Evolutionary conservation across 1,284 basidiomycete genomes (phyloP).

Genomic region (Ceratobasidium sp.): DNA sequence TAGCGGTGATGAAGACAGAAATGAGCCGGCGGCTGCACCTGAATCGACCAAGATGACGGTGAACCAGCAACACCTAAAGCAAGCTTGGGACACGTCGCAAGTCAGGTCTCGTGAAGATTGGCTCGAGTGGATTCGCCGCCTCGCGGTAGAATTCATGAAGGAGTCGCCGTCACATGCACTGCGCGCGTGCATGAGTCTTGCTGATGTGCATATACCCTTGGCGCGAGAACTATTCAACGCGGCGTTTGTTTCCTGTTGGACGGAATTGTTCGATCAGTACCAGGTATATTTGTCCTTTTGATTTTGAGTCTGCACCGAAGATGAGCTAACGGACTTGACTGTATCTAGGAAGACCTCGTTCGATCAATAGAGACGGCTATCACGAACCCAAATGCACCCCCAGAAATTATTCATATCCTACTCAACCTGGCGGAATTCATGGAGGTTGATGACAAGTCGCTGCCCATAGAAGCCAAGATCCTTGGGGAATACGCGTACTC

Average conservation of each 20-base stretch:
- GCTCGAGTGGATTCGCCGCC: slow-evolving; percentile 94
- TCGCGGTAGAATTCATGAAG: slow-evolving; percentile 97
- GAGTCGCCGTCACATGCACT: slow-evolving; percentile 98
- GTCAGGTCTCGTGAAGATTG: slow-evolving; percentile 89
- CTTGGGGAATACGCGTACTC: slow-evolving; percentile 95
- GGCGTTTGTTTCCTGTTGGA: slow-evolving; percentile 98
- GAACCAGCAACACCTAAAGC: slow-evolving; percentile 97
- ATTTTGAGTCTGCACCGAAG: neutral
- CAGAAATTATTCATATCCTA: slow-evolving; percentile 93
- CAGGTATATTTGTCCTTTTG: slow-evolving; percentile 66
- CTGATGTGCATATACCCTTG: slow-evolving; percentile 91
- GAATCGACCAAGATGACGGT: slow-evolving; percentile 91
- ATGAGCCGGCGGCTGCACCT: slow-evolving; percentile 75
- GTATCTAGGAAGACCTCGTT: slow-evolving; percentile 86
- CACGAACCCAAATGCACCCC: slow-evolving; percentile 79
- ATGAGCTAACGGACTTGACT: slow-evolving; percentile 37
- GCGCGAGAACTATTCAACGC: slow-evolving; percentile 98
- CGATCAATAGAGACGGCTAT: slow-evolving; percentile 91
- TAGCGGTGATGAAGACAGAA: slow-evolving; percentile 67
- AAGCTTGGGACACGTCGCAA: slow-evolving; percentile 93
- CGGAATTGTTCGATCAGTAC: slow-evolving; percentile 94
- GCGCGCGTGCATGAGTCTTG: slow-evolving; percentile 93
- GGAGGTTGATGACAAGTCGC: slow-evolving; percentile 98
- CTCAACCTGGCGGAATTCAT: slow-evolving; percentile 99
- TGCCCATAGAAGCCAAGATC: slow-evolving; percentile 93